Evolutionary conservation across 306 rosid genomes (phyloP).

Genomic region (Macrotyloma uniflorum): DNA sequence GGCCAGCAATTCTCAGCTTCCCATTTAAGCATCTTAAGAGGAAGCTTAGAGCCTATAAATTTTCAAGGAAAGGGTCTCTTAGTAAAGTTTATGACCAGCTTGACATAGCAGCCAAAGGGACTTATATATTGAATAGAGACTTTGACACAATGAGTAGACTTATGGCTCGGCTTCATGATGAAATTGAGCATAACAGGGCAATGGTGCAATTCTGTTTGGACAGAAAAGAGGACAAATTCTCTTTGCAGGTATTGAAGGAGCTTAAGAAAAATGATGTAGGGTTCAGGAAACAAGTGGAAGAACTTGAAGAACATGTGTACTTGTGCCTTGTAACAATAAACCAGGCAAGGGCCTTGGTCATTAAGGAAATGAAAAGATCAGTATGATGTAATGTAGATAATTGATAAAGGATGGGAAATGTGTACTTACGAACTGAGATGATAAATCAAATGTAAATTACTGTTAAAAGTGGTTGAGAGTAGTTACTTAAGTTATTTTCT

Average conservation of each 20-base stretch:
- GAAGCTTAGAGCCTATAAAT: slow-evolving; percentile 15
- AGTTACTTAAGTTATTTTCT: background rate
- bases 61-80: slow-evolving; percentile 35
- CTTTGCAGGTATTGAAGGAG: slow-evolving; percentile 54
- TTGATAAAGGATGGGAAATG: background rate
- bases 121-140: slow-evolving; percentile 58
- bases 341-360: slow-evolving; percentile 53
- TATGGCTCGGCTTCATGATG: slow-evolving; percentile 52
- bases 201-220: slow-evolving; percentile 55
- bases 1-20: slow-evolving; percentile 41
- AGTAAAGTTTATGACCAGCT: slow-evolving; percentile 49
- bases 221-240: slow-evolving; percentile 47
- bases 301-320: slow-evolving; percentile 64
- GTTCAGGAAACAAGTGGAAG: slow-evolving; percentile 61
- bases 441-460: background rate
- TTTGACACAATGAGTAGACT: slow-evolving; percentile 64
- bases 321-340: slow-evolving; percentile 61
- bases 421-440: background rate
- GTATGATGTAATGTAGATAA: background rate
- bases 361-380: slow-evolving; percentile 45
- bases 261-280: slow-evolving; percentile 46
- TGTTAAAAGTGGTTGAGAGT: background rate
- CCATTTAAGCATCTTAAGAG: slow-evolving; percentile 35
- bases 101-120: slow-evolving; percentile 65
- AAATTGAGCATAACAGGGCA: slow-evolving; percentile 49